Evolutionary conservation across 2,329 filamentous ascomycete genomes (phyloP), one percentile per base, ranked within the genome.

Genomic region (Aspergillus japonicus): DNA sequence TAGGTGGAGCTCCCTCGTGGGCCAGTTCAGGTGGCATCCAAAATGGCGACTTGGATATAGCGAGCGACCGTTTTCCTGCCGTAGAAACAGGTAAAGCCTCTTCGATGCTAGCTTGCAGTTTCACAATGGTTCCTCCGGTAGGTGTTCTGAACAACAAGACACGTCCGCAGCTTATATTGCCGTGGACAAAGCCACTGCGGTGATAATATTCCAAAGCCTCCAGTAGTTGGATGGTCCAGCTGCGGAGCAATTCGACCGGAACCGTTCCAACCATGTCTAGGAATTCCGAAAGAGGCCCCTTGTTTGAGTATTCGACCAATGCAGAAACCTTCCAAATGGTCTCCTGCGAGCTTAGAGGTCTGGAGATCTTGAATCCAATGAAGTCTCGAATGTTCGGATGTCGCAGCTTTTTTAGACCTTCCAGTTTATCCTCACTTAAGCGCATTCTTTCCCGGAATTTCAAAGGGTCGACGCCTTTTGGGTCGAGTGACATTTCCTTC

Each of bases 201-300:
- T 98, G 94, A 55, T 96, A 86, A 72, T 89, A 96, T 60, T 92
- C 90, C 29, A 99, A 80, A 0, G 89, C 95, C 77, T 97, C 92
- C 26, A 99, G 84, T 19, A 99, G 82, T 69, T 96, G 92, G 60
- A 93, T 87, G n/a, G 92, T 95, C 89, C 92, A 98, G 24, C 91
- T 88, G 56, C 92, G 89, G 49, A 93, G 88, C 71, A 89, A 93
- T 64, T 86, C 85, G 54, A 90, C 84, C 47, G 89, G 85, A 54
- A 97, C 79, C 31, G 85, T 85, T 4, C 90, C 91, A 47, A 92
- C 87, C 61, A 94, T 85, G 58, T 94, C 89, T 31, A 99, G 81
- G 21, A 96, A 81, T 68, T 96, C 92, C 29, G 89, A 86, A 14
- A 99, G 78, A 0, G 93, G 91, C 0, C 92, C 92, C 73, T 91